These are phyloP conservation scores for Fusarium sp. DNA, from an alignment of 2,329 filamentous ascomycete species.

Conservation along the genomic window DNA sequence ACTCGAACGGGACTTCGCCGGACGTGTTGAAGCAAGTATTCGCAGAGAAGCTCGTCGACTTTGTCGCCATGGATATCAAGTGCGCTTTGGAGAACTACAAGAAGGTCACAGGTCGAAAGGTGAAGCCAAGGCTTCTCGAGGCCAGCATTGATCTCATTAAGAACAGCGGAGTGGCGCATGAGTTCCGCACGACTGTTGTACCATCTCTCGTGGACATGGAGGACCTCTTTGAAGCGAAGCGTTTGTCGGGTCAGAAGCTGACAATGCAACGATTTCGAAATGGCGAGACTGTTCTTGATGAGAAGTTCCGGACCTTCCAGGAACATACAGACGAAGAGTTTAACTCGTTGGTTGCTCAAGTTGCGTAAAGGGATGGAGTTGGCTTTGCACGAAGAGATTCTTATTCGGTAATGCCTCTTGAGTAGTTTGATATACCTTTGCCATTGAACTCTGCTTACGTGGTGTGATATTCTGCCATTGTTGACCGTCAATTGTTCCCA, in stretches of 20 bases:
- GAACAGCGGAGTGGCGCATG: conserved; percentile 28
- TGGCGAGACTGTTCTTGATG: conserved; percentile 13
- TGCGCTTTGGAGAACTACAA: conserved; percentile 42
- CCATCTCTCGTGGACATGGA: conserved; percentile 37
- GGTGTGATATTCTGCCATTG: too few relatives aligned
- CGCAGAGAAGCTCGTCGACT: conserved; percentile 26
- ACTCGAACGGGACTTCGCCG: conserved; percentile 36
- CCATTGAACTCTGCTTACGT: too few relatives aligned
- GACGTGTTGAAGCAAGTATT: conserved; percentile 10
- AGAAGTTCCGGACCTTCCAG: conserved; percentile 8
- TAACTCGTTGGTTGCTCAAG: conserved; percentile 24
- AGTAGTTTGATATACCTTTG: too few relatives aligned
- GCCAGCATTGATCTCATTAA: conserved; percentile 37
- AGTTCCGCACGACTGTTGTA: conserved; percentile 42
- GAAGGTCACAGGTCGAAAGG: conserved; percentile 31
- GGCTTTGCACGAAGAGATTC: too few relatives aligned
- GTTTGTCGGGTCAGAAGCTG: conserved; percentile 35
- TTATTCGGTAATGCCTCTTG: too few relatives aligned
- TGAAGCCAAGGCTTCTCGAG: conserved; percentile 31
- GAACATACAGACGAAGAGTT: conserved; percentile 42
- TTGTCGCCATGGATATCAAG: conserved; percentile 43
- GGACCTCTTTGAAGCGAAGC: conserved; percentile 41
- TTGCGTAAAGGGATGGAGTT: conserved; percentile 8
- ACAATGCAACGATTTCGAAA: conserved; percentile 40
- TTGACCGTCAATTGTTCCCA: too few relatives aligned